These are phyloP conservation scores for Pseudofabraea citricarpa DNA, from an alignment of 2,329 filamentous ascomycete species.

Conservation along the genomic window DNA sequence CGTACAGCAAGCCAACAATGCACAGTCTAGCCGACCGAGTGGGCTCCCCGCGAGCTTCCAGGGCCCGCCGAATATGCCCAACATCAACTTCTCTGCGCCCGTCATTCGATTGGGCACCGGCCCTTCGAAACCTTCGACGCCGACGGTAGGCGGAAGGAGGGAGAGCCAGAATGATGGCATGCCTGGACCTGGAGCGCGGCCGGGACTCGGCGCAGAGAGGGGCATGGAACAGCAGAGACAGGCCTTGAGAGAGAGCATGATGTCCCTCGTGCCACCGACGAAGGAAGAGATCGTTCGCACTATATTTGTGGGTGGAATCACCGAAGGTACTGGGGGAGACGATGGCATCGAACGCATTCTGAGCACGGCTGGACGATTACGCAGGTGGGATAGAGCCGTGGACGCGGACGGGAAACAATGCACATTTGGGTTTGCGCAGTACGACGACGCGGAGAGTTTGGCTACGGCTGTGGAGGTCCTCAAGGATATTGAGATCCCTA, in stretches of 20 bases:
- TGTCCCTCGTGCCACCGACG: slow-evolving; percentile 74
- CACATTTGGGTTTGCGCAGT: slow-evolving; percentile 94
- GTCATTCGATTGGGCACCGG: slow-evolving; percentile 89
- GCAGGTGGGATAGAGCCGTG: slow-evolving; percentile 79
- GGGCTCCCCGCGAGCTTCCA: slow-evolving; percentile 81
- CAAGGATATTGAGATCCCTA: slow-evolving; percentile 74
- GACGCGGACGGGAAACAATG: slow-evolving; percentile 72
- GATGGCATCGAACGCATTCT: slow-evolving; percentile 76
- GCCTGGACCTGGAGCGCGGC: slow-evolving; percentile 30
- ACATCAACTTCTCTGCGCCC: slow-evolving; percentile 97
- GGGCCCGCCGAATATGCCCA: slow-evolving; percentile 85
- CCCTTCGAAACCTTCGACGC: slow-evolving; percentile 53
- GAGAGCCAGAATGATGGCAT: slow-evolving; percentile 36
- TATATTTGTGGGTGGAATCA: slow-evolving; percentile 84
- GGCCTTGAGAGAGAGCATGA: slow-evolving; percentile 61
- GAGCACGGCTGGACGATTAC: slow-evolving; percentile 68
- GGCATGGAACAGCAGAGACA: slow-evolving; percentile 64
- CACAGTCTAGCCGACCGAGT: slow-evolving; percentile 75
- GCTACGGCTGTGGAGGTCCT: slow-evolving; percentile 81
- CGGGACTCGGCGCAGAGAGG: slow-evolving; percentile 29
- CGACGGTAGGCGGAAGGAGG: slow-evolving; percentile 36
- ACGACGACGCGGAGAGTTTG: slow-evolving; percentile 84
- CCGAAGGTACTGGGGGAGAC: slow-evolving; percentile 71
- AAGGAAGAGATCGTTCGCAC: slow-evolving; percentile 89
- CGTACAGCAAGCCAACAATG: slow-evolving; percentile 67